A percentile compares a stretch with the other conserved stretches of the same genome.
phyloP scores from a whole-genome alignment of 2,329 filamentous ascomycete species.

The Fusarium piperis region DNA sequence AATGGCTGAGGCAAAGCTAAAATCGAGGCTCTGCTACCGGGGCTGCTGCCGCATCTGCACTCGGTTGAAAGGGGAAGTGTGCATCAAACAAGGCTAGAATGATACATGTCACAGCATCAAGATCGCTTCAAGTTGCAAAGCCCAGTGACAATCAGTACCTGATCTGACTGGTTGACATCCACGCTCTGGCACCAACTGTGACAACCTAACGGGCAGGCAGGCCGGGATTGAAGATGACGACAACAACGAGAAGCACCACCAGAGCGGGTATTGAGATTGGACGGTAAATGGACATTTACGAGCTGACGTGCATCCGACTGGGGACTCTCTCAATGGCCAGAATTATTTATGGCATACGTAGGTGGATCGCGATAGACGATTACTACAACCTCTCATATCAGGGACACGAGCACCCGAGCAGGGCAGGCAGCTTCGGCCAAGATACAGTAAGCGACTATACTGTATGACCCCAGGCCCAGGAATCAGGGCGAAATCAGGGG shows the following conservation, averaged over 20 bases:
- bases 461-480: neutral
- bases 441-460: neutral
- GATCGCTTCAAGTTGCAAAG: neutral
- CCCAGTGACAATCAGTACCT: neutral
- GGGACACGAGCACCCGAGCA: constrained; percentile 4
- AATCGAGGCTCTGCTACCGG: constrained; percentile 25
- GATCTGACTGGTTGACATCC: neutral
- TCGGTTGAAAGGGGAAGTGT: neutral
- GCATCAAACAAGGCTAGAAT: neutral
- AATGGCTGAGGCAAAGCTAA: constrained; percentile 6
- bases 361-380: constrained; percentile 31
- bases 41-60: constrained; percentile 1
- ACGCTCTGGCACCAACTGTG: neutral
- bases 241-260: neutral
- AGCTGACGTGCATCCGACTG: constrained; percentile 5
- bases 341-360: constrained; percentile 34
- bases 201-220: neutral
- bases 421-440: neutral
- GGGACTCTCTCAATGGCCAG: constrained; percentile 6
- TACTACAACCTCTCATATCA: constrained; percentile 21
- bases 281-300: neutral
- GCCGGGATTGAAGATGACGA: neutral
- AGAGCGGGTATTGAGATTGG: neutral
- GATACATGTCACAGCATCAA: neutral
- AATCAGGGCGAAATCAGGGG: neutral